Percentiles rank a stretch among this genome's conserved stretches.
These are phyloP conservation scores for Allantophomopsis cytisporea DNA, from an alignment of 2,329 filamentous ascomycete genomes.

Conservation along the genomic window DNA sequence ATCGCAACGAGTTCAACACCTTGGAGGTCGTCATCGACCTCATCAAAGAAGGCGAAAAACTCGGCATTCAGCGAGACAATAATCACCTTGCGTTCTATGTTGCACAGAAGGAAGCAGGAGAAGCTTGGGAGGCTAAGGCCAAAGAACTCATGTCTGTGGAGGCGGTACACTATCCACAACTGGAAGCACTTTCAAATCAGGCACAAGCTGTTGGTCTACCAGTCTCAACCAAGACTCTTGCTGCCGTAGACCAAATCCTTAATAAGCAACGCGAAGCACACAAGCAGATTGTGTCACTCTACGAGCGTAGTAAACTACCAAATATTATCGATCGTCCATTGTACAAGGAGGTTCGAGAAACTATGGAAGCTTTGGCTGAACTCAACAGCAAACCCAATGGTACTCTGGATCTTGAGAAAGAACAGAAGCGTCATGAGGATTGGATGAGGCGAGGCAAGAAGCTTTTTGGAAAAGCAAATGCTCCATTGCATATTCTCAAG, in stretches of 20 bases:
- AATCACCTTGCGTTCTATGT: conserved; percentile 65
- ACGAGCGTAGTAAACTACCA: conserved; percentile 59
- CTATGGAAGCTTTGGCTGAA: conserved; percentile 76
- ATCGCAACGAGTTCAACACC: conserved; percentile 51
- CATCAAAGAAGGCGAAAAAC: conserved; percentile 61
- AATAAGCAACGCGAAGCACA: conserved; percentile 94
- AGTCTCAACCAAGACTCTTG: conserved; percentile 68
- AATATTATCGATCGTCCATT: conserved; percentile 71
- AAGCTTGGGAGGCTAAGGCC: conserved; percentile 86
- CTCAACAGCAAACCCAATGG: conserved; percentile 87
- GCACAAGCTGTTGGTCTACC: conserved; percentile 58
- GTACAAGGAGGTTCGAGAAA: conserved; percentile 80
- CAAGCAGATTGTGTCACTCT: conserved; percentile 71
- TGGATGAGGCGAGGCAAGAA: conserved; percentile 99
- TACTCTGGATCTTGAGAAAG: conserved; percentile 84
- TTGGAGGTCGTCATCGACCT: conserved; percentile 69
- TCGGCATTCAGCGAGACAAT: conserved; percentile 69
- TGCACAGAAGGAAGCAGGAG: conserved; percentile 63
- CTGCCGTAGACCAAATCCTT: conserved; percentile 77
- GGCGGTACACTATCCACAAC: conserved; percentile 81
- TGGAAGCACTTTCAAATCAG: conserved; percentile 82
- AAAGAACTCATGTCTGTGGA: conserved; percentile 89
- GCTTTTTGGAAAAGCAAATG: conserved; percentile 94
- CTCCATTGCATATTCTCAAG: conserved; percentile 87
- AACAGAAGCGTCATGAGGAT: conserved; percentile 90